Percentiles rank a stretch among this genome's conserved stretches.
These are phyloP conservation scores for Geotrichum europaeum DNA, from an alignment of 1,139 yeast genomes.

Conservation along the genomic window DNA sequence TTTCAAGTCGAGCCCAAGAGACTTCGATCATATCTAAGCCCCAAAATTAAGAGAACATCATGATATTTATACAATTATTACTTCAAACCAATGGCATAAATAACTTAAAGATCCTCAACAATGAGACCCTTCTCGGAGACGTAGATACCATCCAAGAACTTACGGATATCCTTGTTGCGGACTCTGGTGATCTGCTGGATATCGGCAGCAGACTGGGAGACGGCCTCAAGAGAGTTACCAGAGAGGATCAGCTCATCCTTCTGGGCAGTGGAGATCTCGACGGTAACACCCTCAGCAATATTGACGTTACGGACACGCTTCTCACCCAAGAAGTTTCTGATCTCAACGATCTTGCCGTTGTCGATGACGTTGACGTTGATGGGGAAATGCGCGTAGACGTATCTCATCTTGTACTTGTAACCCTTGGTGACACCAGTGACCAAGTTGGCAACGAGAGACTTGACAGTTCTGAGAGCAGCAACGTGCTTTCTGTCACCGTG, in stretches of 20 bases:
- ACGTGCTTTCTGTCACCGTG: conserved; percentile 99
- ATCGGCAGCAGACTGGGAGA: conserved; percentile 98
- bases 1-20: conserved; percentile 18
- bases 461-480: conserved; percentile 98
- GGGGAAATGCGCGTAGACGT: conserved; percentile 99
- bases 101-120: conserved; percentile 52
- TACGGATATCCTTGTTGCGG: conserved; percentile 99
- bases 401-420: conserved; percentile 99
- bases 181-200: conserved; percentile 98
- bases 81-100: conserved; percentile 5
- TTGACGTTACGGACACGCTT: conserved; percentile 86
- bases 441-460: conserved; percentile 89
- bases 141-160: conserved; percentile 98
- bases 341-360: conserved; percentile 75
- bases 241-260: conserved; percentile 90
- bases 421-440: conserved; percentile 99
- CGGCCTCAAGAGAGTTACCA: conserved; percentile 97
- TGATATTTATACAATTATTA: conserved; percentile 13
- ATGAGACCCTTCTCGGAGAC: conserved; percentile 94
- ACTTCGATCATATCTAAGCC: neutral
- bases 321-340: conserved; percentile 99
- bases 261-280: conserved; percentile 74
- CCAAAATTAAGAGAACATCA: conserved; percentile 2
- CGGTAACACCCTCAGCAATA: conserved; percentile 87
- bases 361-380: conserved; percentile 92